Evolutionary conservation across 805 yeast species (phyloP).

Genomic region (Ogataea dorogensis): DNA sequence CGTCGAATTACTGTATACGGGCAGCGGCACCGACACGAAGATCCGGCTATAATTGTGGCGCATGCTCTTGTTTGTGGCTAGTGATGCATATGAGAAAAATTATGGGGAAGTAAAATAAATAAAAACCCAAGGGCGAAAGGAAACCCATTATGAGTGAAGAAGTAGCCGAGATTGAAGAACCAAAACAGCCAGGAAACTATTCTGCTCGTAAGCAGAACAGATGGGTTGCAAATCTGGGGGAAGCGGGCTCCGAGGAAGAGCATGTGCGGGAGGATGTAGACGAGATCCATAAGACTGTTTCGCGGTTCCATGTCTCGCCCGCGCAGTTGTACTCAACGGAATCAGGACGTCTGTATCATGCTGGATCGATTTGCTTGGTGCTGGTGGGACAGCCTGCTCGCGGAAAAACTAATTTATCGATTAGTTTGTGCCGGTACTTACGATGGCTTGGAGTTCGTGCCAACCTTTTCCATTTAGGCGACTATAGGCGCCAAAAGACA

Average conservation of each 20-base stretch:
- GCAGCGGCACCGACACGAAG: conserved; percentile 42
- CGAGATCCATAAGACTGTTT: conserved; percentile 66
- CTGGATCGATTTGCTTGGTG: conserved; percentile 87
- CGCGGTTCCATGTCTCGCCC: conserved; percentile 71
- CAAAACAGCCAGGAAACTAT: conserved; percentile 48
- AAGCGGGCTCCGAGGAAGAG: conserved; percentile 6
- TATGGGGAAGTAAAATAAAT: conserved; percentile 5
- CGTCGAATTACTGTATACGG: conserved; percentile 44
- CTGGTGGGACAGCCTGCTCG: conserved; percentile 94
- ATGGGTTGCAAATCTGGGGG: conserved; percentile 39
- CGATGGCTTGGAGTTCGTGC: conserved; percentile 97
- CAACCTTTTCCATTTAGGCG: conserved; percentile 87
- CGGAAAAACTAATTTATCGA: conserved; percentile 92
- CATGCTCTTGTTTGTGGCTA: conserved; percentile 7
- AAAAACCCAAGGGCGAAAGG: conserved; percentile 11
- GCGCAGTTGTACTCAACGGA: conserved; percentile 93
- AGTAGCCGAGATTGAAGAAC: conserved; percentile 39
- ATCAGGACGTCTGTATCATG: conserved; percentile 89
- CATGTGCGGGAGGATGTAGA: conserved; percentile 36
- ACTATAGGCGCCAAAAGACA: conserved; percentile 66
- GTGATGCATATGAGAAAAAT: conserved; percentile 1
- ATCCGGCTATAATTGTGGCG: conserved; percentile 29
- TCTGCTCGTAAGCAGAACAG: conserved; percentile 54
- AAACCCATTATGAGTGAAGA: conserved; percentile 10
- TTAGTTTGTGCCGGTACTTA: conserved; percentile 84